Base-by-base conservation (phyloP, 257 asterid genomes). In the Solanum paucissectum region DNA sequence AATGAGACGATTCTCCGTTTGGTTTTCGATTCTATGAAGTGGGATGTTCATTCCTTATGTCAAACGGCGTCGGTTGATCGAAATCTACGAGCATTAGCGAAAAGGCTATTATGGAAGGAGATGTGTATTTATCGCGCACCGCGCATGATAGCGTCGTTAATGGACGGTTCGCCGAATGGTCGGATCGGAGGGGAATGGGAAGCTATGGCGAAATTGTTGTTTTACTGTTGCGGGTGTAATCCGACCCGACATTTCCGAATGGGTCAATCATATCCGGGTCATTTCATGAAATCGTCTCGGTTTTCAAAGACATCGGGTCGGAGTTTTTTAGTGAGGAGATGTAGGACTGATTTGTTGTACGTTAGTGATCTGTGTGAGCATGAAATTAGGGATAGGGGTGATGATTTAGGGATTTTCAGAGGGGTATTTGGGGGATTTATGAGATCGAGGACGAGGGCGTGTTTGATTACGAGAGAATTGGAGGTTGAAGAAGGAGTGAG, bases 321-420 rank as follows among this genome's bases (percentile, higher is more conserved):
- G 91, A 95, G 99, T 85, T 95, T 96, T 66, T 46, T 95, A 58
- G 1, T 87, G 81, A 92, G 88, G 90, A 88, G 87, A 9, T 95
- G 98, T 87, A 74, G 98, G 16, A 94, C 90, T 1, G 98, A 95
- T 44, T 90, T 94, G n/a, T 32, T 96, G 87, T 96, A 87, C 89
- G 95, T 96, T 87, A 94, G 95, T 87, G 98, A 96, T 87, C 98
- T 96, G 71, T 94, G 98, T 90, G 98, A 96, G 95, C 98, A 96
- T 86, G 46, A 66, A 58, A 72, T 77, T 32, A 90, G 64, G 62
- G 94, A n/a, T 6, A 40, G 55, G 9, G 87, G 66, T 5, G 89
- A 94, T 79, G 95, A 91, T 89, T 87, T 94, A 23, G 98, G 99
- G 9, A 64, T 94, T 0, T 96, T 91, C 86, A 60, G 99, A 84